Conservation (phyloP, 2,329 filamentous ascomycete species). For the Pochonia chlamydosporia region DNA sequence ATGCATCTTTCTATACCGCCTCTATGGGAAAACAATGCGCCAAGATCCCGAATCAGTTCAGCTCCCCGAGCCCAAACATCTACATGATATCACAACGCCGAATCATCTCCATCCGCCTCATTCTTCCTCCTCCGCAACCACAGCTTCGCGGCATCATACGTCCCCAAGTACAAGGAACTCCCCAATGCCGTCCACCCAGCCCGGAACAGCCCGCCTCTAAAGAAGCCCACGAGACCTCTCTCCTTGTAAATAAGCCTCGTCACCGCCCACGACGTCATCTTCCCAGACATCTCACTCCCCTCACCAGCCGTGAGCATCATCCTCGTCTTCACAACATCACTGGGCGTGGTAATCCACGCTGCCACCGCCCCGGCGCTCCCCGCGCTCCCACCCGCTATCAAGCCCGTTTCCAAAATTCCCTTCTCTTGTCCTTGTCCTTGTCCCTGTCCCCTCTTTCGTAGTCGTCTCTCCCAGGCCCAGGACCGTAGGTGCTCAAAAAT, state of each 20-base stretch:
- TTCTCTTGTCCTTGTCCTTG: conserved; percentile 14
- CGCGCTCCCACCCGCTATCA: conserved; percentile 68
- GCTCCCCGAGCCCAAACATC: too few species aligned
- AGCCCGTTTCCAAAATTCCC: conserved; percentile 57
- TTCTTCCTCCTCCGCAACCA: conserved; percentile 46
- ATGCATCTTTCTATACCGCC: too few species aligned
- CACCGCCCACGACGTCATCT: conserved; percentile 42
- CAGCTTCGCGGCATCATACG: conserved; percentile 74
- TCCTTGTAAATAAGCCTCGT: conserved; percentile 59
- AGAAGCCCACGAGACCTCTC: conserved; percentile 67
- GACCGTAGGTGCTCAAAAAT: conserved; percentile 69
- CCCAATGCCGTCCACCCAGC: conserved; percentile 77
- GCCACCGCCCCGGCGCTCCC: conserved; percentile 68
- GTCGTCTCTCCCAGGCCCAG: conserved; percentile 37
- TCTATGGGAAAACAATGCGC: too few species aligned
- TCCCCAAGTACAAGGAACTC: conserved; percentile 77
- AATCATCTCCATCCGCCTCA: conserved; percentile 30
- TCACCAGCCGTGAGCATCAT: conserved; percentile 68
- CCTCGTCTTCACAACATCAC: conserved; percentile 84
- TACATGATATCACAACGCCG: conserved; percentile 19
- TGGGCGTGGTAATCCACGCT: conserved; percentile 77
- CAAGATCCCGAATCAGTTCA: too few species aligned
- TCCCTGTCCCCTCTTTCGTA: conserved; percentile 23
- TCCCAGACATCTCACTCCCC: conserved; percentile 15
- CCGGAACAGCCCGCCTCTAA: conserved; percentile 68